These are phyloP conservation scores for Pezicula carpinea DNA, from an alignment of 2,329 filamentous ascomycete species.

Conservation along the genomic window DNA sequence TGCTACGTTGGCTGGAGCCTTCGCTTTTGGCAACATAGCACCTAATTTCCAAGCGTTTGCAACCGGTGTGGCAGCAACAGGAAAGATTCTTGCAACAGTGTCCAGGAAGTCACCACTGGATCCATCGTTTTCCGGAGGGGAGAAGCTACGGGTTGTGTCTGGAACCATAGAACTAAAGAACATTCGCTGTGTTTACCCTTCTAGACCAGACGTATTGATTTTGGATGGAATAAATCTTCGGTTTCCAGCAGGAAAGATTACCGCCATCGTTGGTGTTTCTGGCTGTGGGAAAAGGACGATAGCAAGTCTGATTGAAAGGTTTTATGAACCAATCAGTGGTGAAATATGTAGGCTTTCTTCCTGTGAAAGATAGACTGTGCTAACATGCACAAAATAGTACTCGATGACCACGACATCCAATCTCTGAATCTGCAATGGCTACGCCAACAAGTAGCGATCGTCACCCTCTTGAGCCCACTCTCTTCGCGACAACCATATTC, in stretches of 20 bases:
- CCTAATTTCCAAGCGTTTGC: slow-evolving; percentile 86
- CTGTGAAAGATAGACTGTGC: slow-evolving; percentile 90
- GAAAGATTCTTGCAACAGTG: slow-evolving; percentile 92
- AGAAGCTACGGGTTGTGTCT: slow-evolving; percentile 65
- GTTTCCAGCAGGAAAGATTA: slow-evolving; percentile 89
- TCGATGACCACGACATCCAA: no score
- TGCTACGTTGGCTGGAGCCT: slow-evolving; percentile 84
- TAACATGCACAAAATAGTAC: no score
- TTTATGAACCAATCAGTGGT: slow-evolving; percentile 85
- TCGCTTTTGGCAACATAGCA: slow-evolving; percentile 81
- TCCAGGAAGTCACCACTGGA: slow-evolving; percentile 84
- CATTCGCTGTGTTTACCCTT: slow-evolving; percentile 92
- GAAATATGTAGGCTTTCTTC: slow-evolving; percentile 81
- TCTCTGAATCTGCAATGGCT: no score
- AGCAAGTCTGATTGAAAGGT: slow-evolving; percentile 89
- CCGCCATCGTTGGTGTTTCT: slow-evolving; percentile 88
- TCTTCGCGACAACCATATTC: no score
- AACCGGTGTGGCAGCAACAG: slow-evolving; percentile 74
- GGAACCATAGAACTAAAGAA: slow-evolving; percentile 77
- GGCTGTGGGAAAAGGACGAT: slow-evolving; percentile 95
- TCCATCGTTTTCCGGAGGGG: slow-evolving; percentile 63
- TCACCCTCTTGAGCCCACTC: no score
- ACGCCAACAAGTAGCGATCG: no score
- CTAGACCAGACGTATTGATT: slow-evolving; percentile 81
- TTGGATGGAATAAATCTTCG: slow-evolving; percentile 77